Evolutionary conservation across 78 protist species (phyloP).

Genomic region (Speleostelium caveatum): DNA sequence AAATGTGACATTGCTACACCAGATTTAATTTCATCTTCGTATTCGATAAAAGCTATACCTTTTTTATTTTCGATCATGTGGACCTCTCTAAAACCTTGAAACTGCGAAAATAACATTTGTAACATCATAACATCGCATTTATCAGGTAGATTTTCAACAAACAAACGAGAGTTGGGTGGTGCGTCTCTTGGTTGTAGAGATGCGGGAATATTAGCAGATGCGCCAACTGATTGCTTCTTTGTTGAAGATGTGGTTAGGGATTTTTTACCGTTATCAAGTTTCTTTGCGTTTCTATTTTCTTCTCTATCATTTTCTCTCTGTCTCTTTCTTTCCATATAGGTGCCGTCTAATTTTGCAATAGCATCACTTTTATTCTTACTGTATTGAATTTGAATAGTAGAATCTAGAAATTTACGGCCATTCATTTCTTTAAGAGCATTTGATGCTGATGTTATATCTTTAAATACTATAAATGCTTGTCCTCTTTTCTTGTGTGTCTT

Average conservation of each 20-base stretch:
- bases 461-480: slow-evolving; percentile 97
- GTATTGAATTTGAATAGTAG: slow-evolving; percentile 88
- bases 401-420: slow-evolving; percentile 90
- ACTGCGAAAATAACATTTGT: slow-evolving; percentile 88
- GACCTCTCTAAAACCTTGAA: slow-evolving; percentile 90
- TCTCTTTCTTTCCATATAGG: slow-evolving; percentile 66
- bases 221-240: not conserved
- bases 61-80: slow-evolving; percentile 87
- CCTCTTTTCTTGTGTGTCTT: slow-evolving; percentile 94
- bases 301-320: slow-evolving; percentile 46
- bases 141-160: slow-evolving; percentile 90
- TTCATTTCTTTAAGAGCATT: slow-evolving; percentile 90
- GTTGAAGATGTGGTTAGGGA: not conserved
- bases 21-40: slow-evolving; percentile 77
- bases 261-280: slow-evolving; percentile 22
- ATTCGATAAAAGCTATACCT: slow-evolving; percentile 95
- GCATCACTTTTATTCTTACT: slow-evolving; percentile 89
- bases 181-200: slow-evolving; percentile 66
- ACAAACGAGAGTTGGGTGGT: slow-evolving; percentile 86
- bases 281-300: slow-evolving; percentile 35
- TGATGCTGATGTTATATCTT: slow-evolving; percentile 90
- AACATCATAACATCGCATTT: slow-evolving; percentile 84
- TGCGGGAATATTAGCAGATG: not conserved
- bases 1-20: slow-evolving; percentile 82
- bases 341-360: slow-evolving; percentile 92